phyloP scores from a whole-genome alignment of 192 early-diverging fungal species.

The Coemansia sp. region DNA sequence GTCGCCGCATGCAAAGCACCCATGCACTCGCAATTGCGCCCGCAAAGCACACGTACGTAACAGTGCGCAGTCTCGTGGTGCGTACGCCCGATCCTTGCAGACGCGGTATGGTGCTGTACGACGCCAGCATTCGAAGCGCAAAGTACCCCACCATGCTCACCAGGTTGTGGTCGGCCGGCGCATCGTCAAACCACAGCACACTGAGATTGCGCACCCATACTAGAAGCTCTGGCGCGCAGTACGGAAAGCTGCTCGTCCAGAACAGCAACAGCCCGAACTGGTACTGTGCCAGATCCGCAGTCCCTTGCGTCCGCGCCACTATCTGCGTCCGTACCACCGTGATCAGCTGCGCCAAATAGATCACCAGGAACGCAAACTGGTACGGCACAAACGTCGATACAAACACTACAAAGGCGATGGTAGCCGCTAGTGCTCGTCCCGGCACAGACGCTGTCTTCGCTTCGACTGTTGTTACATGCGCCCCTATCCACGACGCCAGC shows the following conservation, averaged over 20 bases:
- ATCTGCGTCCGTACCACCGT: conserved; percentile 39
- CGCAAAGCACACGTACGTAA: conserved; percentile 49
- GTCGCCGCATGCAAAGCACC: conserved; percentile 61
- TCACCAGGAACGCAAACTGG: conserved; percentile 73
- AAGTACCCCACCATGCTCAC: conserved; percentile 45
- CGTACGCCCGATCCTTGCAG: background rate
- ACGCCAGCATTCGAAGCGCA: conserved; percentile 32
- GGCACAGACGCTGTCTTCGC: background rate
- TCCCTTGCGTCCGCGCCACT: background rate
- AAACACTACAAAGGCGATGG: conserved; percentile 53
- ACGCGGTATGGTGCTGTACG: conserved; percentile 25
- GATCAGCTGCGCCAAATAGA: conserved; percentile 61
- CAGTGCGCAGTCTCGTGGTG: conserved; percentile 14
- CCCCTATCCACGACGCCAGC: background rate
- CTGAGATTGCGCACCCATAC: conserved; percentile 81
- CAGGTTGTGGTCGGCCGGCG: conserved; percentile 70
- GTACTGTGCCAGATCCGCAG: conserved; percentile 58
- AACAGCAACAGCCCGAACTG: conserved; percentile 68
- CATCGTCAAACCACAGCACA: conserved; percentile 78
- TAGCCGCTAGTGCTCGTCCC: conserved; percentile 27
- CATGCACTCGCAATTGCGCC: conserved; percentile 52
- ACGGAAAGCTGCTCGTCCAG: conserved; percentile 70
- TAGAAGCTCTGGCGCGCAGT: conserved; percentile 71
- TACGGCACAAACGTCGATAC: conserved; percentile 69
- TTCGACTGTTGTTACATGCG: background rate